Evolutionary conservation across 106 monocot genomes (phyloP), one percentile per base, ranked within the genome.

Genomic region (Allium sativum): DNA sequence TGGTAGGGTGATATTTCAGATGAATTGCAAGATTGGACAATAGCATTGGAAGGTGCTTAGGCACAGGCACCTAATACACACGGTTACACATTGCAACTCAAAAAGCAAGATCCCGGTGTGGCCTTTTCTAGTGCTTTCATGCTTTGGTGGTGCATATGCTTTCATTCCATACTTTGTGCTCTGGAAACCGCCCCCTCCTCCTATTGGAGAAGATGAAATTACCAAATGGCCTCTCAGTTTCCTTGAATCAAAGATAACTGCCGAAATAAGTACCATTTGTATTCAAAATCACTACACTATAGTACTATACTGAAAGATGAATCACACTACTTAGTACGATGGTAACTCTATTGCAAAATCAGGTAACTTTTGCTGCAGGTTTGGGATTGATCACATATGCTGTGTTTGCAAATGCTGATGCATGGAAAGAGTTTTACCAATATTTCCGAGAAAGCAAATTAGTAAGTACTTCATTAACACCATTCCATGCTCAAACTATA

Each of bases 81-180:
- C n/a, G n/a, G n/a, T n/a, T n/a, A n/a, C n/a, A n/a, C n/a, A n/a
- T n/a, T n/a, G n/a, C 80, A 98, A 92, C 70, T 88, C 92, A 44
- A 84, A 59, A 65, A 82, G 88, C 72, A 92, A 81, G 55, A 56
- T 88, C 70, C 98, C 88, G 67, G 82, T 98, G 16, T 98, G 92
- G n/a, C n/a, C n/a, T n/a, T n/a, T n/a, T n/a, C n/a, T n/a, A n/a
- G 92, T 77, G n/a, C 64, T 88, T 68, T 98, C 98, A 48, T 78
- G 62, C 48, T 74, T 85, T 73, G 84, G 64, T 40, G 98, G 98
- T 45, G 85, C 81, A 14, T 92, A 88, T 88, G 88, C 72, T 71
- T 69, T 98, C 20, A 88, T 98, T 63, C 98, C 92, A 9, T 98
- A 92, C 68, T 98, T 98, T 70, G 85, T 98, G 67, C 80, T 98